These are phyloP conservation scores for Apium graveolens DNA, from an alignment of 129 eudicot genomes.

Conservation along the genomic window DNA sequence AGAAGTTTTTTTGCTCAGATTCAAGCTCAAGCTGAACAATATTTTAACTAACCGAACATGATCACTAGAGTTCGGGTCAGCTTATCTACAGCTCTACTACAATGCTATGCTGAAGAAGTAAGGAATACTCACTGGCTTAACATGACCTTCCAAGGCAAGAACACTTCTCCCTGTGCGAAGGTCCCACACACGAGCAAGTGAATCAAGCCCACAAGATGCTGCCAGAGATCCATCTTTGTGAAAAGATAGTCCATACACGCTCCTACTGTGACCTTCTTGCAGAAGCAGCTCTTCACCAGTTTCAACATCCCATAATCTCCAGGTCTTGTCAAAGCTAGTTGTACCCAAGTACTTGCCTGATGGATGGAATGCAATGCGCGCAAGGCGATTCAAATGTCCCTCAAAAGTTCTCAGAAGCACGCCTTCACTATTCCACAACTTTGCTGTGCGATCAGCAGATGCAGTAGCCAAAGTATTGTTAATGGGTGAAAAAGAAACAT, in stretches of 20 bases:
- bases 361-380: constrained; percentile 92
- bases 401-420: constrained; percentile 51
- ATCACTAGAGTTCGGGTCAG: not conserved
- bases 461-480: constrained; percentile 69
- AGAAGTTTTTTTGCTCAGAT: not conserved
- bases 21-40: not conserved
- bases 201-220: constrained; percentile 88
- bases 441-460: constrained; percentile 94
- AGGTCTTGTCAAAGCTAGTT: constrained; percentile 81
- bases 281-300: constrained; percentile 82
- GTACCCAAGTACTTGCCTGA: constrained; percentile 91
- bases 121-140: constrained; percentile 62
- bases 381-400: constrained; percentile 93
- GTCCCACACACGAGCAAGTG: constrained; percentile 99
- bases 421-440: constrained; percentile 71
- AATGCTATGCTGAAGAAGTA: not conserved
- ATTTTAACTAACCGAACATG: not conserved
- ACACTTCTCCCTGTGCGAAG: constrained; percentile 86
- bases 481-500: constrained; percentile 75
- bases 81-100: not conserved
- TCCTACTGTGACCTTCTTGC: constrained; percentile 98
- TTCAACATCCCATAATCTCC: constrained; percentile 96
- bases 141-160: constrained; percentile 95
- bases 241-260: constrained; percentile 79
- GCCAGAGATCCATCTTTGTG: constrained; percentile 89